Base-by-base conservation (phyloP, 1,284 basidiomycete genomes). In the Cystobasidium slooffiae region DNA sequence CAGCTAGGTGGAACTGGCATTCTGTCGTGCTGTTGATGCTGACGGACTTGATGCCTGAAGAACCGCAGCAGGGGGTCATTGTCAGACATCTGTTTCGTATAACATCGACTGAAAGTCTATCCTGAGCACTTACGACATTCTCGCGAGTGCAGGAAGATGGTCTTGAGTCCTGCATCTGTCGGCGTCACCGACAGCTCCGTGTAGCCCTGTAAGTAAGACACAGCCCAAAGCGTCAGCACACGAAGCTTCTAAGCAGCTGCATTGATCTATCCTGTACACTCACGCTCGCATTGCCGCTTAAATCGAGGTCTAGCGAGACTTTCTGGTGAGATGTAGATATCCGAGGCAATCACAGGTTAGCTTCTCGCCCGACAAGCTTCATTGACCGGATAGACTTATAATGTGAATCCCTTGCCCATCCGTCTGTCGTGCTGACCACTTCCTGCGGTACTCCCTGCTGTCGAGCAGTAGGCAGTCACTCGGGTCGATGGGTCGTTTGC, bases 131-230 rank as follows among this genome's bases (percentile, higher is more conserved):
- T 77, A 78, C 67, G 14, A 55, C 68, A 75, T 70, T 86, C 90
- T 77, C 92, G 88, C 51, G 89, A 92, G 82, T 97, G 91, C 49
- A 97, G 86, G 82, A 93, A 88, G 47, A 97, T 86, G 5, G 91
- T 91, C 78, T 85, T 88, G 49, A 97, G 85, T 75, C 91, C 89
- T 75, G 86, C 87, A 80, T 85, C 89, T 49, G 88, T 88, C 8
- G 94, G 94, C 46, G 91, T 83, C 72, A 97, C 86, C 20, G 91
- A 92, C 78, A 97, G 88, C 84, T 97, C 94, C 24, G 94, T 95
- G 83, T 93, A 94, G 76, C 92, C 92, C 92, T 93, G 44, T n/a
- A 49, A 49, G 61, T 79, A 46, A 76, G 68, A 37, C 37, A 41
- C 37, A 49, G 53, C n/a, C 20, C 63, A 66, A 37, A 41, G 76